Evolutionary conservation across 768 basidiomycete genomes (phyloP).

Genomic region (Pilatotrama ljubarskyi): DNA sequence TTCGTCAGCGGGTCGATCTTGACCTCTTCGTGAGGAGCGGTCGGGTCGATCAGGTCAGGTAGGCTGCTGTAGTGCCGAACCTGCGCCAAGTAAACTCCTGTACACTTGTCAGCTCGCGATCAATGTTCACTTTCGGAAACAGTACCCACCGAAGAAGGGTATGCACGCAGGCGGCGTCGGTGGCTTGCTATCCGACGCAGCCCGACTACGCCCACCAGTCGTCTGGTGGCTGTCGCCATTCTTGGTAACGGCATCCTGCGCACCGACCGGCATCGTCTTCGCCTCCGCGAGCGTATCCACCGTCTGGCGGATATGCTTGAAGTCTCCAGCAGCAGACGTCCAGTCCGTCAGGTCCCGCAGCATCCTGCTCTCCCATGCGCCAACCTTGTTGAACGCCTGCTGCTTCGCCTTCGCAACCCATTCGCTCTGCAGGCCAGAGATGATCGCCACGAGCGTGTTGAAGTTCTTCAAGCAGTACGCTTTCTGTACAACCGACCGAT

Average conservation of each 20-base stretch:
- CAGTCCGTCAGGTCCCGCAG: slow-evolving; percentile 71
- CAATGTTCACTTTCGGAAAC: background rate
- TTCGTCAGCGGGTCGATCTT: slow-evolving; percentile 61
- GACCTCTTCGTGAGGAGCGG: slow-evolving; percentile 69
- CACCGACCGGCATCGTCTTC: slow-evolving; percentile 55
- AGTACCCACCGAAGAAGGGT: slow-evolving; percentile 73
- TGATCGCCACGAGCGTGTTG: slow-evolving; percentile 75
- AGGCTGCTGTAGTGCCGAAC: slow-evolving; percentile 63
- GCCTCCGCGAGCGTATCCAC: slow-evolving; percentile 65
- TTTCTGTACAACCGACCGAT: slow-evolving; percentile 52
- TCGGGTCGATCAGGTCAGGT: slow-evolving; percentile 83
- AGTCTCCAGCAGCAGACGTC: slow-evolving; percentile 63
- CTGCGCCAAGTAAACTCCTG: slow-evolving; percentile 78
- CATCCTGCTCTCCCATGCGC: slow-evolving; percentile 70
- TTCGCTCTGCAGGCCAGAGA: slow-evolving; percentile 70
- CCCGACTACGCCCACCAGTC: slow-evolving; percentile 35
- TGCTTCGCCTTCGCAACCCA: slow-evolving; percentile 69
- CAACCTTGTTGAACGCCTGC: slow-evolving; percentile 65
- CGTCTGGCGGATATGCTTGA: slow-evolving; percentile 69
- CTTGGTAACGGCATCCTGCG: slow-evolving; percentile 55
- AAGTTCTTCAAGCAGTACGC: slow-evolving; percentile 77
- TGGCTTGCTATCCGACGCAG: slow-evolving; percentile 41
- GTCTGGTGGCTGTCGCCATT: slow-evolving; percentile 40
- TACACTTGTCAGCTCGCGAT: background rate
- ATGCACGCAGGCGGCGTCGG: slow-evolving; percentile 58